Conservation (phyloP, 805 yeast species). For the Saccharomyces mikatae region DNA sequence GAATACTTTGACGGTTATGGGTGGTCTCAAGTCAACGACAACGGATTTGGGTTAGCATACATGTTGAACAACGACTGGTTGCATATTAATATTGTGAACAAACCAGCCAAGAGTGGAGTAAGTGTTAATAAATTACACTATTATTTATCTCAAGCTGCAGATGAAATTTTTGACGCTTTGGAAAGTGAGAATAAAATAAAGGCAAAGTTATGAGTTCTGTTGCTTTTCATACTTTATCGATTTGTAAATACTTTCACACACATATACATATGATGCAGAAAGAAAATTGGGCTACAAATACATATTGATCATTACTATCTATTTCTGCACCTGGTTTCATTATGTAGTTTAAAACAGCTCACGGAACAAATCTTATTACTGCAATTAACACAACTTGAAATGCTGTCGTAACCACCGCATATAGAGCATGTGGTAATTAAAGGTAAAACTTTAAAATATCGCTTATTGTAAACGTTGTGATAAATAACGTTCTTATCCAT, state of each 20-base stretch:
- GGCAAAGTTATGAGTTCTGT: conserved; percentile 10
- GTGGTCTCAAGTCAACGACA: conserved; percentile 89
- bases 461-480: conserved; percentile 27
- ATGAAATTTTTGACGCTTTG: conserved; percentile 67
- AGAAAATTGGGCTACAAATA: neutral
- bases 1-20: conserved; percentile 88
- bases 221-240: neutral
- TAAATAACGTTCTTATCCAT: conserved; percentile 25
- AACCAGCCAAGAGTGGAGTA: conserved; percentile 34
- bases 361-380: conserved; percentile 28
- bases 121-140: conserved; percentile 42
- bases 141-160: conserved; percentile 70
- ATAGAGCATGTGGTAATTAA: conserved; percentile 29
- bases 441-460: conserved; percentile 28
- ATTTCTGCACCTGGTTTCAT: conserved; percentile 27
- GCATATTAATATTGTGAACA: conserved; percentile 72
- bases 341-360: conserved; percentile 26
- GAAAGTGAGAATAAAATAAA: conserved; percentile 3
- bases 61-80: conserved; percentile 81
- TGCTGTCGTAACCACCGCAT: conserved; percentile 28
- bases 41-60: conserved; percentile 90
- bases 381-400: conserved; percentile 29
- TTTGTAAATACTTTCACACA: neutral
- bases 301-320: neutral
- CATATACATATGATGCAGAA: neutral